Percentiles rank a stretch among this genome's conserved stretches.
Conservation (phyloP, 176 grass and related monocot species). For the Saccharum officinarum region DNA sequence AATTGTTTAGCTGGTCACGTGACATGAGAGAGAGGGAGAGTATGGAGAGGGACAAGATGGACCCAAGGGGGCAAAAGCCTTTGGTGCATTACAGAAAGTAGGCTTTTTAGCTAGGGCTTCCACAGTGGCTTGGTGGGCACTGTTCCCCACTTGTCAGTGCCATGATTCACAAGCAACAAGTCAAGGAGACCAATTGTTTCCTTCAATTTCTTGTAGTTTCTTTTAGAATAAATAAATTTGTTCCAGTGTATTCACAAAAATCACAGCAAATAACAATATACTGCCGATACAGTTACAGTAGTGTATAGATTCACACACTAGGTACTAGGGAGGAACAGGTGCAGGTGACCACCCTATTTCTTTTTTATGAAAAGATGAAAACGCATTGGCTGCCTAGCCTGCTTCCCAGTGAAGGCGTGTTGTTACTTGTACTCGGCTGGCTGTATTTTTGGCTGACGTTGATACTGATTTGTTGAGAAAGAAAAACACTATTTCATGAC, state of each 20-base stretch:
- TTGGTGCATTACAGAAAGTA: conserved; percentile 56
- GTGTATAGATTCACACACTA: neutral
- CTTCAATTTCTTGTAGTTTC: neutral
- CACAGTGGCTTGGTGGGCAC: conserved; percentile 27
- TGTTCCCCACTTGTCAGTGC: conserved; percentile 13
- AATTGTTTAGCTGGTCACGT: conserved; percentile 25
- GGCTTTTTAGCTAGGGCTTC: conserved; percentile 53
- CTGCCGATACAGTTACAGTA: neutral
- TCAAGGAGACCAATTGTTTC: conserved; percentile 22
- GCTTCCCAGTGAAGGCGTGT: conserved; percentile 21
- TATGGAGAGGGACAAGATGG: conserved; percentile 40
- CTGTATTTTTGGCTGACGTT: too few species aligned
- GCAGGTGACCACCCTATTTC: neutral
- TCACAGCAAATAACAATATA: neutral
- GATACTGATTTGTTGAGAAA: too few species aligned
- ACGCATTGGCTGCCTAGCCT: conserved; percentile 3
- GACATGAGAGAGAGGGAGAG: conserved; percentile 18
- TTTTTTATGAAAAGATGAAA: neutral
- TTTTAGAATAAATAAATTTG: neutral
- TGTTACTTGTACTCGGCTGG: conserved; percentile 42
- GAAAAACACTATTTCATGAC: too few species aligned
- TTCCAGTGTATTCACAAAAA: neutral
- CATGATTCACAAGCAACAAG: neutral
- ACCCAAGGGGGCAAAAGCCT: conserved; percentile 38
- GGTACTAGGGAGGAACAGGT: neutral